Evolutionary conservation across 306 rosid species (phyloP), one percentile per base, ranked within the genome.

Genomic region (Pterocarpus macrocarpus): DNA sequence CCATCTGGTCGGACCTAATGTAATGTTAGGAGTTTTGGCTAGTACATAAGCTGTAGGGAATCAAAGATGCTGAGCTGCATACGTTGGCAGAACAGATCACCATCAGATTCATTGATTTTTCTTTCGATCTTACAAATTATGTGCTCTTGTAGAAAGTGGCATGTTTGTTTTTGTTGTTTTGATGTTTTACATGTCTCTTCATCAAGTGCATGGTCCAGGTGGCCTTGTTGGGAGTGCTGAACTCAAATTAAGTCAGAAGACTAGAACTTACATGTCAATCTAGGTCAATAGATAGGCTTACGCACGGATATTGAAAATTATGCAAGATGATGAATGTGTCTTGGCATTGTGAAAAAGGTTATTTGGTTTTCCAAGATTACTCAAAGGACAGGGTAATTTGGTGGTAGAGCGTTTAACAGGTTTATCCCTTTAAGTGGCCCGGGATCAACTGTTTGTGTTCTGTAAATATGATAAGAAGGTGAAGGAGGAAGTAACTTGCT

Each of bases 181-280:
- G 47, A 38, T 80, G 36, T 41, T 62, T 64, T 73, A 45, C 64
- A 2, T 33, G 62, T 61, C 53, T 12, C 52, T 79, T 45, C 63
- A 72, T 73, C 59, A 53, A 80, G 44, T 30, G 70, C 34, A 3
- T 30, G 61, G 17, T 73, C 38, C 13, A 32, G 49, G 50, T 72
- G 67, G 32, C 36, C 28, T 22, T 22, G 28, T 22, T 22, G 28
- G 28, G 28, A 22, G 28, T 22, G 28, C 28, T 22, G 28, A 22
- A 22, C 28, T 22, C 65, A 39, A 55, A 36, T 73, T 16, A n/a
- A 63, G 52, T 41, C 34, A 32, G 66, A 41, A 45, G 56, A 11
- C 15, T 50, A 50, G 56, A 50, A 50, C 56, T 50, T 45, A 9
- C 3, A 14, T 50, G 16, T 10, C 56, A 50, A 50, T 50, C 56